These are phyloP conservation scores for Leishmania martiniquensis DNA, from an alignment of 208 protist species.

Conservation along the genomic window DNA sequence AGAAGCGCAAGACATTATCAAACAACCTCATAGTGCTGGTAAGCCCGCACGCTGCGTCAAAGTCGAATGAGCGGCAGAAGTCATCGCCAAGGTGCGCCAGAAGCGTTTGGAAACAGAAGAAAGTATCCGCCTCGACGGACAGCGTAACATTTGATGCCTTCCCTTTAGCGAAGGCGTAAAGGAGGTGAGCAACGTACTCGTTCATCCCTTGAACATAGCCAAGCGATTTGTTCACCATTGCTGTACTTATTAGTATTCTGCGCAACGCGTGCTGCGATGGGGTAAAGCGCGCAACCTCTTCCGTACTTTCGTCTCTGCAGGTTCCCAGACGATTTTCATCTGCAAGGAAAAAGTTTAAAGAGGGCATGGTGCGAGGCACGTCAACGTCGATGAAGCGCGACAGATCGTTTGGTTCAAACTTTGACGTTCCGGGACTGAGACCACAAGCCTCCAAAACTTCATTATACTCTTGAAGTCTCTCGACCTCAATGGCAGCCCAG, in stretches of 20 bases:
- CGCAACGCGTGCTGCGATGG: conserved; percentile 59
- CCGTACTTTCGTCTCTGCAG: not conserved
- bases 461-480: conserved; percentile 15
- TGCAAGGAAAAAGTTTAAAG: conserved; percentile 74
- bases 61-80: conserved; percentile 70
- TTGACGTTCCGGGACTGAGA: conserved; percentile 2
- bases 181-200: conserved; percentile 72
- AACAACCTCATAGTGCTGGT: conserved; percentile 63
- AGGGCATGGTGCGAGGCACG: conserved; percentile 82
- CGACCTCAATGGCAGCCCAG: conserved; percentile 43
- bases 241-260: conserved; percentile 73
- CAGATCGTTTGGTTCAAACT: conserved; percentile 5
- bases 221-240: conserved; percentile 66
- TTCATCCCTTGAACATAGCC: conserved; percentile 91
- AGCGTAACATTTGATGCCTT: conserved; percentile 33
- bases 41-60: conserved; percentile 55
- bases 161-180: conserved; percentile 68
- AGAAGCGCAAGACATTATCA: conserved; percentile 64
- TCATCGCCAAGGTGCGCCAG: conserved; percentile 72
- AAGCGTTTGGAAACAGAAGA: conserved; percentile 85
- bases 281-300: not conserved
- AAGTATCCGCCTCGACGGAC: conserved; percentile 56
- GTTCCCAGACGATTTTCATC: conserved; percentile 6
- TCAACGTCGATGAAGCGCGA: conserved; percentile 68
- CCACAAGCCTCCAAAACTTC: conserved; percentile 22